Conservation (phyloP, 2,329 filamentous ascomycete species). For the Diplodia sapinea region DNA sequence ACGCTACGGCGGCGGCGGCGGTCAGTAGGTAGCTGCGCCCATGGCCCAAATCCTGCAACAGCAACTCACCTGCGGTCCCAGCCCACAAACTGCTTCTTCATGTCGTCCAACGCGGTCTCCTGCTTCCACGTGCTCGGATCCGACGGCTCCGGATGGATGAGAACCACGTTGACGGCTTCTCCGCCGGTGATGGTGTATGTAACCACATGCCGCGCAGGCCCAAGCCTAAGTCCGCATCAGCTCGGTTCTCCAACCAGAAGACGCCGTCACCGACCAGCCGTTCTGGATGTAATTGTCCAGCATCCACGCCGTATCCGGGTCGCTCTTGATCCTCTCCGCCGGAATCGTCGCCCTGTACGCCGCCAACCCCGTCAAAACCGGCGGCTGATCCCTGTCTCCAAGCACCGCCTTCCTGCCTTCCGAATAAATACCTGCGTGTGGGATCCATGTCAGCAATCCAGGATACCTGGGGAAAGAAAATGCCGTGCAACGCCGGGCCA, state of each 20-base stretch:
- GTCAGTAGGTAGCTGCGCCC: conserved; percentile 28
- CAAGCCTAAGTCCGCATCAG: conserved; percentile 38
- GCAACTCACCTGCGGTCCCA: conserved; percentile 64
- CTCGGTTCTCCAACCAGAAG: neutral
- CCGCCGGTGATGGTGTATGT: conserved; percentile 57
- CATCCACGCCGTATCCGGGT: conserved; percentile 37
- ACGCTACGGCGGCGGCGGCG: conserved; percentile 27
- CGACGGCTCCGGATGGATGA: conserved; percentile 66
- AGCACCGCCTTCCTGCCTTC: conserved; percentile 35
- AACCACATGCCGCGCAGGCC: conserved; percentile 54
- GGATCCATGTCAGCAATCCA: neutral
- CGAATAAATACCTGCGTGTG: conserved; percentile 33
- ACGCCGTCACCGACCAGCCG: conserved; percentile 34
- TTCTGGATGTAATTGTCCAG: conserved; percentile 36
- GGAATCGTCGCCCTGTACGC: conserved; percentile 64
- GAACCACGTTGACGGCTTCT: conserved; percentile 66
- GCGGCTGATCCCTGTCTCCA: conserved; percentile 40
- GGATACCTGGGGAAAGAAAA: neutral
- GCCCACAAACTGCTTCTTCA: conserved; percentile 61
- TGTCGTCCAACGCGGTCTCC: conserved; percentile 63
- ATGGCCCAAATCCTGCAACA: conserved; percentile 40
- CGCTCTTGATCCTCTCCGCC: conserved; percentile 52
- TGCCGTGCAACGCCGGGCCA: neutral
- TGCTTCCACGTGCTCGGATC: conserved; percentile 58
- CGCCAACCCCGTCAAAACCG: conserved; percentile 63